Evolutionary conservation across 1,284 basidiomycete species (phyloP).

Genomic region (Volvariella volvacea): DNA sequence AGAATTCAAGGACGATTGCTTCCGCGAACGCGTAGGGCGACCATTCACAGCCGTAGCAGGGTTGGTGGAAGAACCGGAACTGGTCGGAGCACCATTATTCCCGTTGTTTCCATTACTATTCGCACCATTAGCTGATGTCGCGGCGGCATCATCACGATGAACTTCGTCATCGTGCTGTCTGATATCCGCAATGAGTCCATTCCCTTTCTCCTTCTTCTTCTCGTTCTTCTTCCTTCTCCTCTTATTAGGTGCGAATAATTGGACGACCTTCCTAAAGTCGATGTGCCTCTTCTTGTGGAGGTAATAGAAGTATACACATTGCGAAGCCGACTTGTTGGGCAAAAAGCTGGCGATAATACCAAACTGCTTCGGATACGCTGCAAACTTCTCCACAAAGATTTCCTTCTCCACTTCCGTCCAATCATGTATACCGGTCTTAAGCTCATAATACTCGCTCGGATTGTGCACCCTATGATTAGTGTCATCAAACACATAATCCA

Average conservation of each 20-base stretch:
- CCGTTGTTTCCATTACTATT: not conserved
- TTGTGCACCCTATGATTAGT: constrained; percentile 79
- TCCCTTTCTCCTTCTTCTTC: constrained; percentile 59
- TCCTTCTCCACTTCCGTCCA: constrained; percentile 88
- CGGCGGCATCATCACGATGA: constrained; percentile 20
- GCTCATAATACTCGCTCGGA: constrained; percentile 74
- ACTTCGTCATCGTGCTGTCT: constrained; percentile 70
- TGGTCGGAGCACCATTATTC: too few species aligned
- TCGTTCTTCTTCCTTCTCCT: constrained; percentile 50
- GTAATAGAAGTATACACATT: constrained; percentile 95
- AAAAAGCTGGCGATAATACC: constrained; percentile 79
- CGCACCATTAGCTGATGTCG: constrained; percentile 1
- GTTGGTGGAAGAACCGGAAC: too few species aligned
- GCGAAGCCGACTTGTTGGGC: constrained; percentile 79
- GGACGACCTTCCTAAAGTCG: constrained; percentile 76
- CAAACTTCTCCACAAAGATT: constrained; percentile 78
- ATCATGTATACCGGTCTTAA: constrained; percentile 62
- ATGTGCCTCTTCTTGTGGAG: constrained; percentile 86
- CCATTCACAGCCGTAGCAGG: not conserved
- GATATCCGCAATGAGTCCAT: constrained; percentile 74
- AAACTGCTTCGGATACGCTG: constrained; percentile 89
- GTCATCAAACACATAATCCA: constrained; percentile 74
- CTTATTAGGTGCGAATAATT: constrained; percentile 59
- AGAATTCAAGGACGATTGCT: not conserved
- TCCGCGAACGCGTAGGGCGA: not conserved